A percentile compares a stretch with the other conserved stretches of the same genome.
Conservation (phyloP, 805 yeast species). For the Maudiozyma turicensis region DNA sequence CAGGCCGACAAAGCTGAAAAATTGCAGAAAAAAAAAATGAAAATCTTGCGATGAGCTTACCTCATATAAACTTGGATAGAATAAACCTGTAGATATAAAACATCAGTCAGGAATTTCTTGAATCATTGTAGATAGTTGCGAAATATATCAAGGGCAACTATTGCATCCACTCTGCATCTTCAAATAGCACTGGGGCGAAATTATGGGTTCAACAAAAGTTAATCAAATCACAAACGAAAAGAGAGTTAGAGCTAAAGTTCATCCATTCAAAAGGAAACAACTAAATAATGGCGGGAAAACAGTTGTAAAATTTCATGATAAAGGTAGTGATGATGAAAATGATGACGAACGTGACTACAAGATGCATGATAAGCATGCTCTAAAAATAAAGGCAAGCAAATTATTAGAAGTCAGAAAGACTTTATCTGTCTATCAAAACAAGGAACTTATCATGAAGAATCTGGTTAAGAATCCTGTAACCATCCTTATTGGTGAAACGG, state of each 20-base stretch:
- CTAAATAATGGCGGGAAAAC: slow-evolving; percentile 10
- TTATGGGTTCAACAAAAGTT: not conserved
- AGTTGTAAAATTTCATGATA: slow-evolving; percentile 32
- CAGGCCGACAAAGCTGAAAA: not conserved
- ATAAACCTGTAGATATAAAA: too few relatives aligned
- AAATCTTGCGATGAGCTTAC: not conserved
- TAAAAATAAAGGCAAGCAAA: slow-evolving; percentile 32
- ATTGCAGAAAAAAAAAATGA: not conserved
- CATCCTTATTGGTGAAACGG: slow-evolving; percentile 89
- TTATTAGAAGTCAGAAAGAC: slow-evolving; percentile 44
- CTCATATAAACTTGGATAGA: too few relatives aligned
- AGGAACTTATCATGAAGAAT: slow-evolving; percentile 49
- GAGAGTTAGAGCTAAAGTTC: slow-evolving; percentile 3
- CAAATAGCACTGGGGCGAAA: not conserved
- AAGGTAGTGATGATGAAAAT: slow-evolving; percentile 13
- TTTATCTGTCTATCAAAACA: slow-evolving; percentile 70
- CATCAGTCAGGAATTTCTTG: too few relatives aligned
- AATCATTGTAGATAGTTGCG: too few relatives aligned
- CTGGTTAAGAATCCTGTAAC: slow-evolving; percentile 54
- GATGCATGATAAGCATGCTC: slow-evolving; percentile 12
- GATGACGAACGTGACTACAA: slow-evolving; percentile 2
- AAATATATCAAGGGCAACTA: too few relatives aligned
- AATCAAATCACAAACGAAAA: not conserved
- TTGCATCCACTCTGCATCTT: too few relatives aligned
- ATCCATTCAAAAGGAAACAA: slow-evolving; percentile 10